These are phyloP conservation scores for Turnera subulata DNA, from an alignment of 345 rosid species.

Conservation along the genomic window DNA sequence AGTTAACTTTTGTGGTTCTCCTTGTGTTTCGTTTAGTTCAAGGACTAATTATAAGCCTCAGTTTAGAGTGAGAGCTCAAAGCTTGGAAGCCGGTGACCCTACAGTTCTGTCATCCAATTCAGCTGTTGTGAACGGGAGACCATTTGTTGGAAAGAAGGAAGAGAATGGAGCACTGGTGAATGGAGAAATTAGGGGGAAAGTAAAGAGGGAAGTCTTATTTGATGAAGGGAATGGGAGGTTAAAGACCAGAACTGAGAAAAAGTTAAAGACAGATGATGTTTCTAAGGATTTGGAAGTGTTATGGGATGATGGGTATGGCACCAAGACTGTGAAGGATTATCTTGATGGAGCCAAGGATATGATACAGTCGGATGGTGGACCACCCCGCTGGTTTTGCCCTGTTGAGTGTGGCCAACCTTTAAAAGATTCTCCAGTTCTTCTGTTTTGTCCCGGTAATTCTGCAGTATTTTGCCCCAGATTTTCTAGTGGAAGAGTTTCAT, in stretches of 20 bases:
- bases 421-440: slow-evolving; percentile 59
- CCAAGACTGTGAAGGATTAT: slow-evolving; percentile 58
- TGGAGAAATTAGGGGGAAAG: slow-evolving; percentile 3
- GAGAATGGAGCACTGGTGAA: slow-evolving; percentile 11
- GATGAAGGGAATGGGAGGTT: slow-evolving; percentile 34
- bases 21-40: slow-evolving; percentile 21
- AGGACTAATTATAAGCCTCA: slow-evolving; percentile 22
- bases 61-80: slow-evolving; percentile 46
- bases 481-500: neutral
- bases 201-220: slow-evolving; percentile 9
- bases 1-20: slow-evolving; percentile 23
- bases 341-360: slow-evolving; percentile 50
- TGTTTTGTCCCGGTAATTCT: slow-evolving; percentile 73
- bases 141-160: slow-evolving; percentile 25
- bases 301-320: slow-evolving; percentile 92
- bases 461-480: too few species aligned
- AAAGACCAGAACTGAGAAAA: slow-evolving; percentile 22
- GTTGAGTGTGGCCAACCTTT: slow-evolving; percentile 68
- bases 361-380: slow-evolving; percentile 67
- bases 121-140: slow-evolving; percentile 31
- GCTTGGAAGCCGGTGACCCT: slow-evolving; percentile 32
- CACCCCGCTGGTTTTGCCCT: slow-evolving; percentile 90
- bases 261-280: slow-evolving; percentile 26
- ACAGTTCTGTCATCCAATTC: slow-evolving; percentile 29
- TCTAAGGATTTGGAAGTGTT: slow-evolving; percentile 42